Conservation (phyloP, 345 rosid genomes). For the Aquilaria yunnanensis region DNA sequence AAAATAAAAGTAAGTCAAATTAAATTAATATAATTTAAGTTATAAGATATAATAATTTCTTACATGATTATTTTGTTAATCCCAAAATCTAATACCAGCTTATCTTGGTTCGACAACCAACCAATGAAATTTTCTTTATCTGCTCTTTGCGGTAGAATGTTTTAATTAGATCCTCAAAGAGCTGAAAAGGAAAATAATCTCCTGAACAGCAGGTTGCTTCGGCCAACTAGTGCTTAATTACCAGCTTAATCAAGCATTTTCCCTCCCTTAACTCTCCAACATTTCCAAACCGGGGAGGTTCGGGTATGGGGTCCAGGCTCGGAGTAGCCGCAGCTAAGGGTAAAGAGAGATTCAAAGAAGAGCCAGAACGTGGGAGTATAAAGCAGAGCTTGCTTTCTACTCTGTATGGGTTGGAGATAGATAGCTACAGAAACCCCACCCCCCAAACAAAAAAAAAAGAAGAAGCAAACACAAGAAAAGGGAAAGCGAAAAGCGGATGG, state of each 20-base stretch:
- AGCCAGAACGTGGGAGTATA: slow-evolving; percentile 27
- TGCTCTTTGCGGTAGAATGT: background rate
- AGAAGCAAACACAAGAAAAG: slow-evolving; percentile 12
- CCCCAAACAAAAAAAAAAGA: background rate
- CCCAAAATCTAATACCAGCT: too few species aligned
- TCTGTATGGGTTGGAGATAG: slow-evolving; percentile 24
- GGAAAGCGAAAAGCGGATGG: slow-evolving; percentile 21
- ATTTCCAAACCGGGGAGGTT: slow-evolving; percentile 3
- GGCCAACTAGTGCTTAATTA: background rate
- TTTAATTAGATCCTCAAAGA: background rate
- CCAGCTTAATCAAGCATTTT: background rate
- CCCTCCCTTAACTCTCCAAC: background rate
- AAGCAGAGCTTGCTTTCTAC: slow-evolving; percentile 38
- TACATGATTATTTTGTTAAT: too few species aligned
- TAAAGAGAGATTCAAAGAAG: slow-evolving; percentile 9
- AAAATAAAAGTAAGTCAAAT: too few species aligned
- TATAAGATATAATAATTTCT: too few species aligned
- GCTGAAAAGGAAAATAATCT: slow-evolving; percentile 3
- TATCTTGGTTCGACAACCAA: too few species aligned
- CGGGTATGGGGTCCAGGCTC: slow-evolving; percentile 23
- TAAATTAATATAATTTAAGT: too few species aligned
- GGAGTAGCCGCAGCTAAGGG: slow-evolving; percentile 11
- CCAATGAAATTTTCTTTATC: background rate
- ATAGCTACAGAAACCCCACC: too few species aligned
- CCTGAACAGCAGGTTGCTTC: background rate